phyloP scores from a whole-genome alignment of 495 filamentous ascomycete genomes.

The Aspergillus carlsbadensis region DNA sequence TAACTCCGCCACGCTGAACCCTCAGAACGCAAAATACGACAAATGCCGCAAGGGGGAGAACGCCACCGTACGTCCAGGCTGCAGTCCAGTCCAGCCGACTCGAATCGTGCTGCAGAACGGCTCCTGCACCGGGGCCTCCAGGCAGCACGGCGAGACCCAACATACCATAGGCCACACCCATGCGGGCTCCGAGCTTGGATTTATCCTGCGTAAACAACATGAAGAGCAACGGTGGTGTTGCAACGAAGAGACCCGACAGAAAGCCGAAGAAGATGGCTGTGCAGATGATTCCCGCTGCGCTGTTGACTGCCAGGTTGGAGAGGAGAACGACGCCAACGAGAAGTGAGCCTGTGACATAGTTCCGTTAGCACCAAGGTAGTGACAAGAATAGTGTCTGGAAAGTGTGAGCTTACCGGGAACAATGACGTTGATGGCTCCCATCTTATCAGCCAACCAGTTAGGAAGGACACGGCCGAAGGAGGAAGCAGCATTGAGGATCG shows the following conservation, averaged over 20 bases:
- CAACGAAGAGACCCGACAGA: constrained; percentile 34
- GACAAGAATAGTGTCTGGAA: too few species aligned
- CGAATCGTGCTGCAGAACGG: constrained; percentile 8
- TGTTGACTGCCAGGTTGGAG: constrained; percentile 18
- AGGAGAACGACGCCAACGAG: neutral
- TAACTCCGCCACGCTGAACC: too few species aligned
- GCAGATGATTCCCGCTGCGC: constrained; percentile 28
- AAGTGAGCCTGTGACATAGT: too few species aligned
- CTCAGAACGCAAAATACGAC: too few species aligned
- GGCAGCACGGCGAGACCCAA: constrained; percentile 28
- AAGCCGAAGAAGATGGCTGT: constrained; percentile 39
- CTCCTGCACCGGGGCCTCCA: constrained; percentile 39
- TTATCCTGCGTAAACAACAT: constrained; percentile 18
- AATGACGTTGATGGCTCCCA: neutral
- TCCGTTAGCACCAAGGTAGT: too few species aligned
- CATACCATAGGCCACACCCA: constrained; percentile 34
- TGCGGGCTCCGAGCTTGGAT: constrained; percentile 31
- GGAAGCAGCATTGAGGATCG: constrained; percentile 28
- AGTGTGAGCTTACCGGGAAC: neutral
- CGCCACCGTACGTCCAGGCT: neutral
- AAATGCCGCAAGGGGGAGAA: too few species aligned
- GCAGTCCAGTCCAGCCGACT: neutral
- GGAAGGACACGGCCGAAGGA: constrained; percentile 25
- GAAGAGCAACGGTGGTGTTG: constrained; percentile 13
- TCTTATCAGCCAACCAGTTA: constrained; percentile 24